Percentiles rank a stretch among this genome's conserved stretches.
Evolutionary conservation across 2,329 filamentous ascomycete species (phyloP).

Genomic region (Colletotrichum chrysophilum): DNA sequence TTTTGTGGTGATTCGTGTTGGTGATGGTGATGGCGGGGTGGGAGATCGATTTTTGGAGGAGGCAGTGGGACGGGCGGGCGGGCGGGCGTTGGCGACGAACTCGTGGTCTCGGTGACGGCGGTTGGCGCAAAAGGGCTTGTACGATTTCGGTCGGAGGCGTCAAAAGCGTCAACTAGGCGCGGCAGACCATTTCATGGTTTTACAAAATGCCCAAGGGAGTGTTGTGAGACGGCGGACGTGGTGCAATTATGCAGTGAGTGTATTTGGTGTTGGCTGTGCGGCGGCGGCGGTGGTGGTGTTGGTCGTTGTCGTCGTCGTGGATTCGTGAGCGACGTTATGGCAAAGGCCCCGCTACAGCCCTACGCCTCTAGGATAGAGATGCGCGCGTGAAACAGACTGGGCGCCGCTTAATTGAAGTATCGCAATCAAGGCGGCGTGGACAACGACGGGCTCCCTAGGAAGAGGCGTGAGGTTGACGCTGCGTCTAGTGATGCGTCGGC

Average conservation of each 20-base stretch:
- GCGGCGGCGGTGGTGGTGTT: background rate
- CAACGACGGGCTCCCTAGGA: background rate
- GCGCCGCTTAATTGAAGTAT: background rate
- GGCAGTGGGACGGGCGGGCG: background rate
- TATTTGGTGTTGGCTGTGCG: background rate
- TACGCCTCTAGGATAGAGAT: background rate
- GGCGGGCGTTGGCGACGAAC: background rate
- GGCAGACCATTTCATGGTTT: conserved; percentile 10
- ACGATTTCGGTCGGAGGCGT: background rate
- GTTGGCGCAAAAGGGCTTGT: background rate
- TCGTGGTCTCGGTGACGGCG: background rate
- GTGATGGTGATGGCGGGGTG: conserved; percentile 26
- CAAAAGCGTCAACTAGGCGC: conserved; percentile 11
- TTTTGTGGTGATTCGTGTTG: conserved; percentile 9
- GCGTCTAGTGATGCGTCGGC: background rate
- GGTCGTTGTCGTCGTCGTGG: background rate
- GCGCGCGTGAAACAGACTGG: background rate
- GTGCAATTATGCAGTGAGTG: background rate
- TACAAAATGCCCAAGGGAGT: background rate
- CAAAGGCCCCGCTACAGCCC: background rate
- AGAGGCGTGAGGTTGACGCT: background rate
- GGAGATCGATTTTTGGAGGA: conserved; percentile 7
- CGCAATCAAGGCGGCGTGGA: background rate
- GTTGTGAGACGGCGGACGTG: background rate
- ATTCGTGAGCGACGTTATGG: background rate